Base-by-base conservation (phyloP, 768 basidiomycete species). In the Gymnopilus junonius region DNA sequence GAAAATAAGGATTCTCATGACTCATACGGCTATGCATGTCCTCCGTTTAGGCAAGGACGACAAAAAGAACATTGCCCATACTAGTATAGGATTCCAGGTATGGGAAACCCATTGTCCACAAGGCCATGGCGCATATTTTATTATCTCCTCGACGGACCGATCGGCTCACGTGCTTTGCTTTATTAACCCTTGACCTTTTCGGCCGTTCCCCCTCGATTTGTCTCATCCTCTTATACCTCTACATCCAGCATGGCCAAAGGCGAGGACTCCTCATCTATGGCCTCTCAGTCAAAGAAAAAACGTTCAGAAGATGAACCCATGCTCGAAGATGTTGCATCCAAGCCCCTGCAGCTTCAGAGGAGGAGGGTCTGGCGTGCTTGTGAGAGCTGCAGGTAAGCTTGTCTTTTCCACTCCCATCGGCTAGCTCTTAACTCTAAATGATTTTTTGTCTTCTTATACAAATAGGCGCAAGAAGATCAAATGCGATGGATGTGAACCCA, bases 401-500 rank as follows among this genome's bases (percentile, higher is more conserved):
- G 53, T 57, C 64, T 53, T 58, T 43, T 65, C 65, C 66, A 43
- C 35, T 50, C 45, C 50, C 59, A 70, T 74, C 72, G 67, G 57
- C 54, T 35, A 42, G 59, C 48, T 27, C 61, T 64, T 58, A 64
- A 46, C 61, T 56, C 66, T 35, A 43, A 51, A 42, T 55, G 65
- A 53, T 62, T 50, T 58, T 60, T 61, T 59, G 59, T 66, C 56
- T 51, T 59, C 59, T 61, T 65, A 59, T 68, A 40, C 61, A 43
- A 55, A 34, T 74, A 93, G 93, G 65, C 88, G 92, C 67, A 94
- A 94, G 86, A 95, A 95, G 83, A 94, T 95, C 74, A 95, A 95
- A 75, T 95, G 93, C 76, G 93, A 95, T 78, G 93, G 93, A 66
- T 85, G 81, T 69, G 93, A 95, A 72, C 93, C 93, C 12, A 90